phyloP scores from a whole-genome alignment of 2,329 filamentous ascomycete species.

The Pseudogymnoascus sp. region DNA sequence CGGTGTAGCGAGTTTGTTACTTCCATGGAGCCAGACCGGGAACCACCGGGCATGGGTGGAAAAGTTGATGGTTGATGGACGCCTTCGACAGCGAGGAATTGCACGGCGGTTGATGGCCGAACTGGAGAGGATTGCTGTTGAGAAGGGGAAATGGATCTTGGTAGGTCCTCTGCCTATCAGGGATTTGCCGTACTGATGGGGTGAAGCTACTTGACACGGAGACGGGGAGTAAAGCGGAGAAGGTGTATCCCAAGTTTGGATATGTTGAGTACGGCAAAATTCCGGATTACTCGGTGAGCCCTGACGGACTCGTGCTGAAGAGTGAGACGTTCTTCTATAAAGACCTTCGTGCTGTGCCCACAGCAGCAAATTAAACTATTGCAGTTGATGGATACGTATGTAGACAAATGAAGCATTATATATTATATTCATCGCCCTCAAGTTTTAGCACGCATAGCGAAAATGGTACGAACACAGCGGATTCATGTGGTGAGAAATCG shows the following conservation, averaged over 20 bases:
- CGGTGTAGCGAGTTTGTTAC: constrained; percentile 47
- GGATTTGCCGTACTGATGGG: constrained; percentile 13
- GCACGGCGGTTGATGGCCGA: constrained; percentile 42
- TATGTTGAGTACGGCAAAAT: constrained; percentile 46
- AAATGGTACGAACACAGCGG: neutral
- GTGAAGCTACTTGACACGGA: constrained; percentile 44
- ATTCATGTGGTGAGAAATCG: neutral
- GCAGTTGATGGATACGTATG: neutral
- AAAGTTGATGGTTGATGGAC: constrained; percentile 48
- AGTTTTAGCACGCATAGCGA: neutral
- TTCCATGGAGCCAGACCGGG: constrained; percentile 46
- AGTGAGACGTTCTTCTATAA: constrained; percentile 53
- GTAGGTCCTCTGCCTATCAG: constrained; percentile 33
- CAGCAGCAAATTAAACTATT: neutral
- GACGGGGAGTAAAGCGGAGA: constrained; percentile 43
- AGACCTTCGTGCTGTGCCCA: constrained; percentile 32
- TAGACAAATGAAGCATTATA: neutral
- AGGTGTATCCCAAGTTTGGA: constrained; percentile 46
- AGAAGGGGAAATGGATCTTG: constrained; percentile 42
- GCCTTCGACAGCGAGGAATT: constrained; percentile 42
- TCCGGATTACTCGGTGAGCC: constrained; percentile 43
- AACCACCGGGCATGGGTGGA: constrained; percentile 47
- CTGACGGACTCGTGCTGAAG: constrained; percentile 37
- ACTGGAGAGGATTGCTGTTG: constrained; percentile 46
- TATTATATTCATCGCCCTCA: neutral